These are phyloP conservation scores for Turritis glabra DNA, from an alignment of 345 rosid genomes.

Conservation along the genomic window DNA sequence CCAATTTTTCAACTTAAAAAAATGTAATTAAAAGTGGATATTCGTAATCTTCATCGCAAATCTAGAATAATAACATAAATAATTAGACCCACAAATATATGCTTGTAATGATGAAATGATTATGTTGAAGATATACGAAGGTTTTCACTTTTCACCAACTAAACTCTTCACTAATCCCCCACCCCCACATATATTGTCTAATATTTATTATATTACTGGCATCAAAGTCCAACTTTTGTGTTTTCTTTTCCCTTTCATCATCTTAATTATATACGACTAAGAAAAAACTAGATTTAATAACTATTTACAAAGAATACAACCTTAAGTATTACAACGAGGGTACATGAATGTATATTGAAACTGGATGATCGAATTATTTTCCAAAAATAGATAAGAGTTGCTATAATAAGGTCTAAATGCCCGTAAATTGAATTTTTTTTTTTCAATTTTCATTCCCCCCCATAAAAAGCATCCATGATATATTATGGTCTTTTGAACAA, in stretches of 20 bases:
- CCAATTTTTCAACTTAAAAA: neutral
- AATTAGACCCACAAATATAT: slow-evolving; percentile 28
- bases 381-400: neutral
- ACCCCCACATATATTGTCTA: neutral
- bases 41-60: slow-evolving; percentile 18
- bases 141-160: slow-evolving; percentile 39
- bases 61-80: neutral
- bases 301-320: neutral
- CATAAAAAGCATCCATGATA: too few species aligned
- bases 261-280: neutral
- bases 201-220: slow-evolving; percentile 11
- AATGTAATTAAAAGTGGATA: slow-evolving; percentile 19
- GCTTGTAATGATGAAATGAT: slow-evolving; percentile 44
- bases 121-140: slow-evolving; percentile 36
- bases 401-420: neutral
- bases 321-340: neutral
- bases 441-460: too few species aligned
- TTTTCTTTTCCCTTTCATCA: neutral
- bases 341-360: neutral
- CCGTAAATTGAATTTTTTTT: too few species aligned
- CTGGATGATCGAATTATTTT: neutral
- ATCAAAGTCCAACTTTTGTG: slow-evolving; percentile 16
- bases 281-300: neutral
- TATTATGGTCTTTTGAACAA: too few species aligned
- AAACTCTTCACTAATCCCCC: slow-evolving; percentile 13